phyloP scores from a whole-genome alignment of 768 basidiomycete species.

The Phanerochaete carnosa region DNA sequence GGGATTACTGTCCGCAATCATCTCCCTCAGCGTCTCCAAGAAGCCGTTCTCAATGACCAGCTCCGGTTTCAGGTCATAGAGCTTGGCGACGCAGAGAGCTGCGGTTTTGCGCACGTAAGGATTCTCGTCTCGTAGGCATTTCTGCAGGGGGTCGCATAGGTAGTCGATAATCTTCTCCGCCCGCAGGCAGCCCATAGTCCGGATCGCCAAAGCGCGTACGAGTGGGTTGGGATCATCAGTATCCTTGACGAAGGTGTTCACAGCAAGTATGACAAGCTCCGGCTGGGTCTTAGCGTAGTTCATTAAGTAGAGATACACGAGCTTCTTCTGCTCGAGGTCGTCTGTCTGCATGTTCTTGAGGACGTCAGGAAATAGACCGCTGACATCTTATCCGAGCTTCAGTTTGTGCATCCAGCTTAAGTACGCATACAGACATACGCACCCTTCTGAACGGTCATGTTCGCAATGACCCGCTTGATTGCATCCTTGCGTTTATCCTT shows the following conservation, averaged over 20 bases:
- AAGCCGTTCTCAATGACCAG: conserved; percentile 95
- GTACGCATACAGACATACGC: conserved; percentile 16
- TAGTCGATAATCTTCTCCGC: conserved; percentile 99
- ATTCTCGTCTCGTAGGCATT: conserved; percentile 91
- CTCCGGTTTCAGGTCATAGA: conserved; percentile 96
- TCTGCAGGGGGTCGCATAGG: conserved; percentile 91
- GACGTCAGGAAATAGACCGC: conserved; percentile 95
- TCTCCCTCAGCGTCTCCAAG: conserved; percentile 80
- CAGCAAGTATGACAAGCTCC: conserved; percentile 96
- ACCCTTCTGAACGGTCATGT: conserved; percentile 99
- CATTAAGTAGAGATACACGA: conserved; percentile 99
- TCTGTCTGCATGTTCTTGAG: conserved; percentile 99
- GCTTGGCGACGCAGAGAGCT: conserved; percentile 93
- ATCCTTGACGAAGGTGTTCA: conserved; percentile 98
- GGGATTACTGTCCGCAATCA: conserved; percentile 95
- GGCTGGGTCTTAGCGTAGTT: conserved; percentile 99
- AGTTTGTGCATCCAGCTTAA: not conserved
- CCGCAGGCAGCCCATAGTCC: conserved; percentile 96
- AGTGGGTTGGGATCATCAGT: conserved; percentile 96
- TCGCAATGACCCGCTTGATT: conserved; percentile 95
- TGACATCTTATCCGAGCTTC: conserved; percentile 56
- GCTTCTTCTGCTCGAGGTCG: conserved; percentile 99
- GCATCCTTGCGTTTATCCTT: conserved; percentile 96
- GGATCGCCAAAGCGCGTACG: conserved; percentile 91
- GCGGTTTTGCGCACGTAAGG: conserved; percentile 99